Evolutionary conservation across 352 stramenopile genomes (phyloP), one percentile per base, ranked within the genome.

Genomic region (Phytophthora chlamydospora): DNA sequence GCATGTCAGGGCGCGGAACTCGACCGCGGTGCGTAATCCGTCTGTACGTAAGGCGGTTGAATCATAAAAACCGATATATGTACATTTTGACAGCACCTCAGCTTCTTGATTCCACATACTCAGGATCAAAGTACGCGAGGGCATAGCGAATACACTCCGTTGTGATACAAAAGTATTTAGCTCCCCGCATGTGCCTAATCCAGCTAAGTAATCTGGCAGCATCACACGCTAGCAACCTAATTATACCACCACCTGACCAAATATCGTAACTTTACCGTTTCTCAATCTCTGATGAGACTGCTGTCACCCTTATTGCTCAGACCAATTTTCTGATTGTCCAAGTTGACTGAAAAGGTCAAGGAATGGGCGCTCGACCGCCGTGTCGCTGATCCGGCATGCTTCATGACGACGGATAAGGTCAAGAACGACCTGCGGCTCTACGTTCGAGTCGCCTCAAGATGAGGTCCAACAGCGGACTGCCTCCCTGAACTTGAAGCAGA

Each of bases 121-220:
- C 29, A n/a, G 29, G 52, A 17, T 60, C 17, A 11, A 51, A 60
- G n/a, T 52, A 60, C 3, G 32, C 52, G 9, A 60, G 31, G 19
- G 33, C 40, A 29, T 44, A 38, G 8, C 29, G 40, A 45, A 51
- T 60, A 19, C 52, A 60, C 21, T 60, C 41, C 9, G 41, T 60
- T 0, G 41, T 52, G 32, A 46, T 52, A 11, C 40, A 60, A 12
- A 51, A 51, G 32, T 51, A 60, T 45, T 44, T 45, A 39, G 40
- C 14, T 8, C 32, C 17, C 27, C 39, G 10, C 32, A 46, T 60
- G 21, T 44, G 41, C 33, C n/a, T n/a, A n/a, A n/a, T n/a, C n/a
- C n/a, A n/a, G n/a, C n/a, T n/a, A n/a, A n/a, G n/a, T n/a, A n/a
- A 42, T 14, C 36, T 42, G 14, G 8, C 4, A 42, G 6, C 36